Percentiles rank a stretch among this genome's conserved stretches.
phyloP scores from a whole-genome alignment of 23 red algal genomes.

The Agarophyton chilense region DNA sequence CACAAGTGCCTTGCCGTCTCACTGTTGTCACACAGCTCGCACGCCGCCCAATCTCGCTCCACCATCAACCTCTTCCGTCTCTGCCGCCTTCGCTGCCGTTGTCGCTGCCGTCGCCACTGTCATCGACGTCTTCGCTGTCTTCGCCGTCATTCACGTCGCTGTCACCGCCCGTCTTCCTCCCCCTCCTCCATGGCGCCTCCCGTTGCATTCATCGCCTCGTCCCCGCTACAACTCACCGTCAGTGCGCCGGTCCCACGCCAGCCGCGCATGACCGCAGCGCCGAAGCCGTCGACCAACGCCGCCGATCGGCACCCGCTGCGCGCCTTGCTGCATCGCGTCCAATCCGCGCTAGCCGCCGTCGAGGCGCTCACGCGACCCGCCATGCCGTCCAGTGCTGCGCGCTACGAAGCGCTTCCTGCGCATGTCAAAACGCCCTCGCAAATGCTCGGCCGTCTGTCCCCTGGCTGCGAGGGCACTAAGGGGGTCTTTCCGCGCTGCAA shows the following conservation, averaged over 20 bases:
- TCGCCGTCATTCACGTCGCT: no score
- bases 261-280: neutral
- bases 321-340: neutral
- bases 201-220: neutral
- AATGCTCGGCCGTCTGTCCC: constrained; percentile 79
- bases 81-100: no score
- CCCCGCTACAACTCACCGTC: neutral
- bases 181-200: neutral
- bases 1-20: no score
- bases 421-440: constrained; percentile 66
- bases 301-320: neutral
- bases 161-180: no score
- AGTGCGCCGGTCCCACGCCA: neutral
- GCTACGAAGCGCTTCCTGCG: constrained; percentile 31
- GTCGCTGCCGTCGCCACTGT: no score
- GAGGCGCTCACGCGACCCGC: constrained; percentile 38
- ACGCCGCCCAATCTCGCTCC: no score
- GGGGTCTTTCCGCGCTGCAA: constrained; percentile 85
- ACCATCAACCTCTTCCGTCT: no score
- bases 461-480: constrained; percentile 85
- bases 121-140: no score
- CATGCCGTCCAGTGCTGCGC: neutral
- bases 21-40: no score
- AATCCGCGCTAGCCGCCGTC: neutral
- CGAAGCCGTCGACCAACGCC: neutral